phyloP scores from a whole-genome alignment of 805 yeast genomes.

The Debaryomyces tyrocola region DNA sequence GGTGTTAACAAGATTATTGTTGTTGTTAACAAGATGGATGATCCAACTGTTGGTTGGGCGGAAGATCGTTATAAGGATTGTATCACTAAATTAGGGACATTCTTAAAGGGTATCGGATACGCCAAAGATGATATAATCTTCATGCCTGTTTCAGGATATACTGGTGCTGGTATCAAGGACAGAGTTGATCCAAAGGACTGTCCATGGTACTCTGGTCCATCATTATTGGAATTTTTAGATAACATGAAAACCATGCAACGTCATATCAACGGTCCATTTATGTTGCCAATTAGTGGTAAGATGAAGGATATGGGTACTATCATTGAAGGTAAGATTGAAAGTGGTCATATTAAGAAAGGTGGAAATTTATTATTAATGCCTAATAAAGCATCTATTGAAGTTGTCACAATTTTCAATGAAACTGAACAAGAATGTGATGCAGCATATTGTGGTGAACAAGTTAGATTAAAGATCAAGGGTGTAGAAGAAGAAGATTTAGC shows the following conservation, averaged over 20 bases:
- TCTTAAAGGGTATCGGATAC: conserved; percentile 89
- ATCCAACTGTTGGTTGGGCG: conserved; percentile 94
- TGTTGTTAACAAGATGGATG: conserved; percentile 98
- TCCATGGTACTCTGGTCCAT: conserved; percentile 95
- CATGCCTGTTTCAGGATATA: conserved; percentile 98
- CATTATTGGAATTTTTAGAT: conserved; percentile 88
- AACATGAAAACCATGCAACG: conserved; percentile 78
- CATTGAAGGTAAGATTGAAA: conserved; percentile 97
- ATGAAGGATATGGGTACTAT: conserved; percentile 97
- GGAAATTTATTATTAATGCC: conserved; percentile 86
- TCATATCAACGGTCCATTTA: conserved; percentile 90
- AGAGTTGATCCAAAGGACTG: conserved; percentile 68
- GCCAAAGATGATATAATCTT: conserved; percentile 78
- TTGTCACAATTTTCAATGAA: conserved; percentile 85
- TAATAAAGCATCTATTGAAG: conserved; percentile 79
- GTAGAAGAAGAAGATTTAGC: conserved; percentile 96
- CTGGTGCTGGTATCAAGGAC: conserved; percentile 95
- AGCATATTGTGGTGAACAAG: conserved; percentile 97
- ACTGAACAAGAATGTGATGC: conserved; percentile 90
- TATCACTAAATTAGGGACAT: conserved; percentile 73
- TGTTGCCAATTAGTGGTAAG: conserved; percentile 93
- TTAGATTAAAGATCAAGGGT: conserved; percentile 88
- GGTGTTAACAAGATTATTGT: conserved; percentile 94
- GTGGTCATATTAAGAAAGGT: conserved; percentile 88
- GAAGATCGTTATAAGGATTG: conserved; percentile 96